Evolutionary conservation across 257 asterid species (phyloP).

Genomic region (Solanum sejunctum): DNA sequence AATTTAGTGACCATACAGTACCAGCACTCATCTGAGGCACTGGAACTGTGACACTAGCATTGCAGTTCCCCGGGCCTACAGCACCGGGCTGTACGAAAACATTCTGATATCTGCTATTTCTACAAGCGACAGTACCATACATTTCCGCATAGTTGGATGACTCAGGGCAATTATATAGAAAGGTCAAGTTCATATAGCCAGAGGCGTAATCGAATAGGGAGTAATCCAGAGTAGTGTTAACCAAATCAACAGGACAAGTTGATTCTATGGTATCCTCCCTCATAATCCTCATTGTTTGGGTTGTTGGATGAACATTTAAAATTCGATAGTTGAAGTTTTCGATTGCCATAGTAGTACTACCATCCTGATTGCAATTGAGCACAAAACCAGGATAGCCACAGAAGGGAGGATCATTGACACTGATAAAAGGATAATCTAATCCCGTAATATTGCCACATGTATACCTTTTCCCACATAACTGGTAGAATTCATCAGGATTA

Average conservation of each 20-base stretch:
- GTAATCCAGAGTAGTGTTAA: constrained; percentile 46
- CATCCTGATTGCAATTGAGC: constrained; percentile 21
- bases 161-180: constrained; percentile 43
- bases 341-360: constrained; percentile 31
- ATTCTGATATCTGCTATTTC: not conserved
- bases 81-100: constrained; percentile 30
- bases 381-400: constrained; percentile 62
- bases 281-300: constrained; percentile 34
- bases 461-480: constrained; percentile 29
- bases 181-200: constrained; percentile 34
- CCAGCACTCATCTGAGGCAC: constrained; percentile 11
- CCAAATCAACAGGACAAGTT: constrained; percentile 36
- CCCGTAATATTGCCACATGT: constrained; percentile 36
- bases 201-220: constrained; percentile 28
- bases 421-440: constrained; percentile 54
- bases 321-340: constrained; percentile 20
- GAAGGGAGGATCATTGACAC: constrained; percentile 23
- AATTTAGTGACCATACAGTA: not conserved
- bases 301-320: constrained; percentile 15
- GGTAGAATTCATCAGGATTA: constrained; percentile 11
- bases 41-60: constrained; percentile 37
- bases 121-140: constrained; percentile 12
- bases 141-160: not conserved
- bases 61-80: constrained; percentile 31
- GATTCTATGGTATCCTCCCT: constrained; percentile 39